A percentile compares a stretch with the other conserved stretches of the same genome.
phyloP scores from a whole-genome alignment of 1,139 yeast species.

The Geotrichum citri-aurantii region DNA sequence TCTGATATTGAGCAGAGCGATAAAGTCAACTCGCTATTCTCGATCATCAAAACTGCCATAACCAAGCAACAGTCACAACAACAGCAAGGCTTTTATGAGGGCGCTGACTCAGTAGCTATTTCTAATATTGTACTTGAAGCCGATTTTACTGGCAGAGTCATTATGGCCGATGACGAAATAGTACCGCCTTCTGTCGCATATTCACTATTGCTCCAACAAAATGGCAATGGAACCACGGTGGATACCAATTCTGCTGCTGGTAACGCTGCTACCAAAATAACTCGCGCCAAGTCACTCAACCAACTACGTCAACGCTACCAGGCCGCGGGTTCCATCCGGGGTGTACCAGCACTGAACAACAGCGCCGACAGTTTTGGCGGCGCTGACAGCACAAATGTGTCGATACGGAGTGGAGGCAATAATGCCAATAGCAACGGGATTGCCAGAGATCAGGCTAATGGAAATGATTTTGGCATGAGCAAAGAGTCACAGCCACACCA shows the following conservation, averaged over 20 bases:
- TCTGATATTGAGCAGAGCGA: background rate
- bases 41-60: background rate
- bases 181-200: background rate
- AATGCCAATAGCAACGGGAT: background rate
- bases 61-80: background rate
- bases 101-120: background rate
- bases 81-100: background rate
- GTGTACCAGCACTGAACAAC: background rate
- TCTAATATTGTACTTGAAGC: background rate
- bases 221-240: background rate
- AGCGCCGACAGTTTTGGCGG: background rate
- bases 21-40: background rate
- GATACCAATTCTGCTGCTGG: background rate
- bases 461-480: background rate
- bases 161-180: background rate
- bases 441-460: background rate
- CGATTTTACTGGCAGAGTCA: background rate
- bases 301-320: constrained; percentile 4
- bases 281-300: constrained; percentile 8
- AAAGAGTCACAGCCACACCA: background rate
- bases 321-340: background rate
- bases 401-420: background rate
- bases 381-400: background rate
- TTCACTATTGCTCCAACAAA: background rate
- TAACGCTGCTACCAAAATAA: background rate